Evolutionary conservation across 2,329 filamentous ascomycete genomes (phyloP).

Genomic region (Fusarium graminum): DNA sequence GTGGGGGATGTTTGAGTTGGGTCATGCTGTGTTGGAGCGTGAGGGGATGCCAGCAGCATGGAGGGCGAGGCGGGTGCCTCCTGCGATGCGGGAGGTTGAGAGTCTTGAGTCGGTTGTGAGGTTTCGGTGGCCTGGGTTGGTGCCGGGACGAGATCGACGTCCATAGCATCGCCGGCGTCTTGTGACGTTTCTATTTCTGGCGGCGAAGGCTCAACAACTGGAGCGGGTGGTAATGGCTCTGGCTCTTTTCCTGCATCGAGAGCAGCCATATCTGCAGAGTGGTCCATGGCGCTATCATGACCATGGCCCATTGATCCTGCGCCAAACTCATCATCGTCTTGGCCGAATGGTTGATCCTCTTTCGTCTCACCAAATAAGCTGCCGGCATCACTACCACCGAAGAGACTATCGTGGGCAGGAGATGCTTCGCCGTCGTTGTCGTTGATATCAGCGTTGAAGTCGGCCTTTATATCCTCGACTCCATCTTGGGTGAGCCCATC

Average conservation of each 20-base stretch:
- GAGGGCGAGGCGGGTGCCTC: slow-evolving; percentile 43
- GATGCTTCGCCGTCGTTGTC: slow-evolving; percentile 69
- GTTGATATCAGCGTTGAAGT: slow-evolving; percentile 42
- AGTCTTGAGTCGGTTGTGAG: slow-evolving; percentile 28
- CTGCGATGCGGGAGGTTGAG: slow-evolving; percentile 23
- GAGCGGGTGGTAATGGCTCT: slow-evolving; percentile 44
- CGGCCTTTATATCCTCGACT: slow-evolving; percentile 34
- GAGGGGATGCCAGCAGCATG: slow-evolving; percentile 54
- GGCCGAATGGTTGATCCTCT: slow-evolving; percentile 74
- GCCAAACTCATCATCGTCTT: slow-evolving; percentile 88
- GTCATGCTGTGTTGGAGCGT: slow-evolving; percentile 61
- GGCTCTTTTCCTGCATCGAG: slow-evolving; percentile 48
- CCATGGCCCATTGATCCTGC: slow-evolving; percentile 70
- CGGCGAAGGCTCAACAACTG: slow-evolving; percentile 43
- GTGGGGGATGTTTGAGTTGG: slow-evolving; percentile 75
- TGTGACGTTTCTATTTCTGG: slow-evolving; percentile 21
- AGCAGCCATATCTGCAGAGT: slow-evolving; percentile 59
- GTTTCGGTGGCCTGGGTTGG: slow-evolving; percentile 29
- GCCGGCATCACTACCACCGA: slow-evolving; percentile 81
- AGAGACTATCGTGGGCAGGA: slow-evolving; percentile 83
- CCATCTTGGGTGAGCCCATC: slow-evolving; percentile 44
- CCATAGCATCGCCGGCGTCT: slow-evolving; percentile 48
- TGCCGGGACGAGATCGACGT: slow-evolving; percentile 46
- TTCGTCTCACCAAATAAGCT: slow-evolving; percentile 87
- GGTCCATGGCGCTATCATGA: slow-evolving; percentile 58